Evolutionary conservation across 108 stramenopile species (phyloP).

Genomic region (Fistulifera pelliculosa): DNA sequence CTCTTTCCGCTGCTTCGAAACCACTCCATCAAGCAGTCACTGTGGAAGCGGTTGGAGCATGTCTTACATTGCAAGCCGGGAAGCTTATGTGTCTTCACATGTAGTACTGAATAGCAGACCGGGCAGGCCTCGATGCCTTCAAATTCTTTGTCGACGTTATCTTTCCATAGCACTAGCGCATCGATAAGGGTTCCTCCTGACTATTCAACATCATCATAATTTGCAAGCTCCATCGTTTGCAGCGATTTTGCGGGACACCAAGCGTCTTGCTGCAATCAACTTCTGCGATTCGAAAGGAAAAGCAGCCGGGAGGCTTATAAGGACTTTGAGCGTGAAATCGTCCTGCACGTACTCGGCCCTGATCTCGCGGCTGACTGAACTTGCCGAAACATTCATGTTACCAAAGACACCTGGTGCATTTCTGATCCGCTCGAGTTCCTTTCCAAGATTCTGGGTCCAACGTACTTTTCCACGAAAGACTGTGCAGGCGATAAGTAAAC

Average conservation of each 20-base stretch:
- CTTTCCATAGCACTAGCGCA: conserved; percentile 92
- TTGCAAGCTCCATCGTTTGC: conserved; percentile 72
- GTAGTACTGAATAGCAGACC: conserved; percentile 93
- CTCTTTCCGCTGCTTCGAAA: conserved; percentile 78
- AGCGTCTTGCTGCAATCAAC: conserved; percentile 76
- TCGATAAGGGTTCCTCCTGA: conserved; percentile 78
- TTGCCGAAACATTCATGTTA: conserved; percentile 71
- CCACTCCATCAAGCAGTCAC: conserved; percentile 90
- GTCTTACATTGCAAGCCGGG: conserved; percentile 80
- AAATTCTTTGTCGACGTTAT: conserved; percentile 96
- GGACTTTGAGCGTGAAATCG: conserved; percentile 72
- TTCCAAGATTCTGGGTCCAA: conserved; percentile 60
- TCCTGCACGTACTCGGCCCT: conserved; percentile 77
- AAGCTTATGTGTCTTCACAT: conserved; percentile 81
- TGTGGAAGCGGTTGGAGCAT: conserved; percentile 87
- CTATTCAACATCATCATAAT: conserved; percentile 80
- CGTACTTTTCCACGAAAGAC: conserved; percentile 56
- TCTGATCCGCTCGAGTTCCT: conserved; percentile 59
- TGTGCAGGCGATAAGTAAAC: conserved; percentile 33
- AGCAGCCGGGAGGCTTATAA: conserved; percentile 54
- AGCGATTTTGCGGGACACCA: conserved; percentile 62
- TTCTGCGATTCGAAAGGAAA: conserved; percentile 77
- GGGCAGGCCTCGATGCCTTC: conserved; percentile 99
- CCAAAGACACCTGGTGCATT: conserved; percentile 41
- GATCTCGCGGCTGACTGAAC: conserved; percentile 59